Base-by-base conservation (phyloP, 2,329 filamentous ascomycete species). In the Arthroderma sp. region DNA sequence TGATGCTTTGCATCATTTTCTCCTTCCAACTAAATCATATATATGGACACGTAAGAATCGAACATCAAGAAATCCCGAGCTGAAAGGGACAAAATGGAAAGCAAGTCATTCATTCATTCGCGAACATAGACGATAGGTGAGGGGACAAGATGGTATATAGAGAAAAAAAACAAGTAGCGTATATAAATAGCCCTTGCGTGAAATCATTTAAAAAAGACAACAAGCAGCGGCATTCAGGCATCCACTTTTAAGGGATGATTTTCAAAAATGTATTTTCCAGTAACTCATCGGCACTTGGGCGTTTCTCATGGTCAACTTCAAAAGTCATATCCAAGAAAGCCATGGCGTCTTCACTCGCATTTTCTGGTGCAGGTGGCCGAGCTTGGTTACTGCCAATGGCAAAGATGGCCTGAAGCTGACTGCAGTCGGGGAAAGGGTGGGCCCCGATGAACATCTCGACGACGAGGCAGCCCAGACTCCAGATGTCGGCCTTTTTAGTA, bases 381-480 rank as follows among this genome's bases (percentile, higher is more conserved):
- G 87, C 86, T 62, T 85, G 83, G 53, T 83, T 81, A 52, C 83
- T 87, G 34, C 88, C 88, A 61, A 98, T 96, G 69, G 94, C 94
- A 73, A 98, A 98, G 58, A 98, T 95, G 48, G 91, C 91, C 62
- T 98, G 91, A 50, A 98, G 72, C 65, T 98, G 93, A 48, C 85
- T 93, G 70, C 87, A 94, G 66, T 94, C 89, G 0, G 91, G 91
- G 73, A 95, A 95, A 1, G 91, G 91, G 61, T 96, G 91, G 38
- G 80, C 83, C 45, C 91, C 91, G 8, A 91, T 96, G 74, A 96
- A 94, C 91, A 98, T 98, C 70, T 98, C 91, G 27, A 98, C 89
- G 9, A 98, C 86, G 42, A 98, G 72, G 62, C 91, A 98, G 31
- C 91, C 91, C 27, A 98, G 76, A 38, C 86, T 94, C 91, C 91